Percentiles rank a stretch among this genome's conserved stretches.
Evolutionary conservation across 805 yeast genomes (phyloP).

Genomic region (Cyberlindnera mrakii): DNA sequence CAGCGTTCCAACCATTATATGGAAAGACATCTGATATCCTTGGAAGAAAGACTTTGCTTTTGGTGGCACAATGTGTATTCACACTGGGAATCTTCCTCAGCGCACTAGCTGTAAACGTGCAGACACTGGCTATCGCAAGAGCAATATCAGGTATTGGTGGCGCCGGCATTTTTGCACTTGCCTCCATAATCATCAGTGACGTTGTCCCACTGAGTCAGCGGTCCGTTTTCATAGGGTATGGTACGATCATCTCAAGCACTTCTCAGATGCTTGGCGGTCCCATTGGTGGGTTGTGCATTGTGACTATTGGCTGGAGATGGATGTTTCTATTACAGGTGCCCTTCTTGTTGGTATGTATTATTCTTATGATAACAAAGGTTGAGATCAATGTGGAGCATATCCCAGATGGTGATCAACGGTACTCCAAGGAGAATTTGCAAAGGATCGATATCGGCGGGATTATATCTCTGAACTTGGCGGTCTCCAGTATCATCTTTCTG

Average conservation of each 20-base stretch:
- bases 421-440: conserved; percentile 27
- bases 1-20: conserved; percentile 70
- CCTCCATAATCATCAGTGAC: conserved; percentile 50
- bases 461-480: conserved; percentile 26
- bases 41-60: conserved; percentile 43
- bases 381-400: conserved; percentile 27
- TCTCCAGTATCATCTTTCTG: conserved; percentile 30
- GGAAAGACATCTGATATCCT: conserved; percentile 66
- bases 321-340: conserved; percentile 39
- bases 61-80: conserved; percentile 39
- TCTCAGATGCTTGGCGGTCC: conserved; percentile 41
- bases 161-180: conserved; percentile 47
- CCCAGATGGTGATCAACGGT: conserved; percentile 23
- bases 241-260: conserved; percentile 31
- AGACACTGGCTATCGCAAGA: conserved; percentile 41
- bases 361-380: conserved; percentile 21
- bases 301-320: conserved; percentile 38
- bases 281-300: conserved; percentile 34
- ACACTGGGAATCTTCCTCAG: conserved; percentile 40
- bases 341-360: conserved; percentile 22
- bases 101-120: conserved; percentile 34
- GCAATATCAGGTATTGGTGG: conserved; percentile 56
- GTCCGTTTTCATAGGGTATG: conserved; percentile 48
- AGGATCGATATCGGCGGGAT: conserved; percentile 39
- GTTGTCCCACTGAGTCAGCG: conserved; percentile 47